Evolutionary conservation across 305 asterid genomes (phyloP).

Genomic region (Fraxinus sp.): DNA sequence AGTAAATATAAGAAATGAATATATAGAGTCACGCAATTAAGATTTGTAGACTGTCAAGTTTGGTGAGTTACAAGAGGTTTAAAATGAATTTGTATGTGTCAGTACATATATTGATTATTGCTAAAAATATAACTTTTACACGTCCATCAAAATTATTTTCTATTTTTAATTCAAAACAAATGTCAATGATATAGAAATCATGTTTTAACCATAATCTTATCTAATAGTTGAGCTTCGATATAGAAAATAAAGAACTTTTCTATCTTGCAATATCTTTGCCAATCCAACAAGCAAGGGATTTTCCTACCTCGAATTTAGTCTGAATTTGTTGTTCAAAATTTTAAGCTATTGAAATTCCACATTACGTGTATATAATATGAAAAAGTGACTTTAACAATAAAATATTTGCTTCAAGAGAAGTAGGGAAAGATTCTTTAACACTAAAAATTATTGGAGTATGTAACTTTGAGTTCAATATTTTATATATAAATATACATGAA

Average conservation of each 20-base stretch:
- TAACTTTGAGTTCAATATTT: no score
- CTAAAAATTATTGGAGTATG: neutral
- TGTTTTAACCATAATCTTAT: neutral
- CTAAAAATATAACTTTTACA: neutral
- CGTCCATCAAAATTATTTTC: neutral
- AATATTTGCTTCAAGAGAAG: neutral
- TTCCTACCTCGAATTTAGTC: neutral
- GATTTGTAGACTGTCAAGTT: neutral
- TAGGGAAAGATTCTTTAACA: neutral
- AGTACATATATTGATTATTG: no score
- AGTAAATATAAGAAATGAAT: neutral
- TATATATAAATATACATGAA: no score
- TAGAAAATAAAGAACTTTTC: neutral
- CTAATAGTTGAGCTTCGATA: neutral
- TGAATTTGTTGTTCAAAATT: neutral
- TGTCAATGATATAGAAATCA: neutral
- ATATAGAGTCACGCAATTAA: neutral
- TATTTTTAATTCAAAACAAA: neutral
- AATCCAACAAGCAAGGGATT: neutral
- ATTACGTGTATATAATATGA: neutral
- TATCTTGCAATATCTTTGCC: neutral
- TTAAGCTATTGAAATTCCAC: neutral
- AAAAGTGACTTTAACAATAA: neutral
- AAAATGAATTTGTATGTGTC: neutral
- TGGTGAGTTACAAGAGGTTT: neutral